These are phyloP conservation scores for Amaranthus hypochondriacus DNA, from an alignment of 148 eudicot genomes.

Conservation along the genomic window DNA sequence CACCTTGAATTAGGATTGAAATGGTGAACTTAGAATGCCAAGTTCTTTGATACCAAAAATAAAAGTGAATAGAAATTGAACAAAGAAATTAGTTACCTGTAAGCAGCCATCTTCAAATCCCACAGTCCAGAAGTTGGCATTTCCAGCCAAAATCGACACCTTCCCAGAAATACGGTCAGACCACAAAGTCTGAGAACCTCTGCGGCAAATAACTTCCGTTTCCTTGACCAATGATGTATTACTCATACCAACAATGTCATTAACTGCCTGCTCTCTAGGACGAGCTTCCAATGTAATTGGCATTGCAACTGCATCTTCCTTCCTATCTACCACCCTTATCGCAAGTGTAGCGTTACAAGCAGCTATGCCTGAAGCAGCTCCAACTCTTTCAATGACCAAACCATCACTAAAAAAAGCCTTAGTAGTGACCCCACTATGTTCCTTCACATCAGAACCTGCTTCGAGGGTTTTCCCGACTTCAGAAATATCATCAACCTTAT, in stretches of 20 bases:
- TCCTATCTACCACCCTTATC: constrained; percentile 72
- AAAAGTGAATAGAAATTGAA: not conserved
- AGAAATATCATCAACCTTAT: constrained; percentile 35
- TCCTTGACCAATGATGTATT: constrained; percentile 63
- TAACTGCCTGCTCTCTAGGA: constrained; percentile 72
- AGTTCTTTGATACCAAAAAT: constrained; percentile 1
- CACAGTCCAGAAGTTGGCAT: constrained; percentile 91
- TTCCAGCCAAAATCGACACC: constrained; percentile 91
- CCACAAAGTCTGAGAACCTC: constrained; percentile 75
- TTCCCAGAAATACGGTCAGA: constrained; percentile 87
- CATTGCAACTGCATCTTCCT: constrained; percentile 62
- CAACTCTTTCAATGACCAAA: constrained; percentile 85
- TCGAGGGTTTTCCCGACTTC: constrained; percentile 37
- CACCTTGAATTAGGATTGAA: not conserved
- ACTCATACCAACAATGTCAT: constrained; percentile 65
- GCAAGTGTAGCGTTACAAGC: constrained; percentile 38
- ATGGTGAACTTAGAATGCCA: not conserved
- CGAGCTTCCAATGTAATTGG: constrained; percentile 85
- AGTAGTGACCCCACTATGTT: constrained; percentile 64
- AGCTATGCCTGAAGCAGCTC: constrained; percentile 41
- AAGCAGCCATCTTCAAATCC: constrained; percentile 95
- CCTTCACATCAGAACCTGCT: constrained; percentile 35
- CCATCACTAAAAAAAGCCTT: constrained; percentile 73
- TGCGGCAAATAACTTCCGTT: constrained; percentile 75
- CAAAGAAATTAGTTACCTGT: constrained; percentile 50